phyloP scores from a whole-genome alignment of 2,329 filamentous ascomycete genomes.

The Diaporthe sp. region DNA sequence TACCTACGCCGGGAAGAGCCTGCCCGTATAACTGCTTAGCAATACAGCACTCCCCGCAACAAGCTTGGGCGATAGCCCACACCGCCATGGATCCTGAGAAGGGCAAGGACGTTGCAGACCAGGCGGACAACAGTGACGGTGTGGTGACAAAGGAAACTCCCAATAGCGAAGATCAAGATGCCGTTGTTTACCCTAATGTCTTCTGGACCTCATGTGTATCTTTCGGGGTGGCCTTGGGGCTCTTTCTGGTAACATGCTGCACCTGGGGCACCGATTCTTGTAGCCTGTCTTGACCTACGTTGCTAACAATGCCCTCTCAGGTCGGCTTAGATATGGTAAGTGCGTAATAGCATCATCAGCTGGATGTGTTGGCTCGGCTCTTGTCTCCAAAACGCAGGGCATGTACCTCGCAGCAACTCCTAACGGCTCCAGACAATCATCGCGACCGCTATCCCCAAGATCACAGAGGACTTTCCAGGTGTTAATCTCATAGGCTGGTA shows the following conservation, averaged over 20 bases:
- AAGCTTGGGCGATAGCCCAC: not conserved
- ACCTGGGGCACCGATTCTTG: too few relatives aligned
- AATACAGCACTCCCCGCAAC: not conserved
- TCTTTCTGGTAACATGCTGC: not conserved
- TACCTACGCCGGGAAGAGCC: not conserved
- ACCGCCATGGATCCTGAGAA: not conserved
- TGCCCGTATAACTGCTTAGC: not conserved
- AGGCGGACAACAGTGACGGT: not conserved
- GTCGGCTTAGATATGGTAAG: constrained; percentile 16
- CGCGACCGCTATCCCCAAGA: constrained; percentile 17
- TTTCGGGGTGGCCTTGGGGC: not conserved
- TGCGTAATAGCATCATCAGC: fast-evolving
- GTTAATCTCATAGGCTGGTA: constrained; percentile 15
- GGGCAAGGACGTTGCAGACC: not conserved
- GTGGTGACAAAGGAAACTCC: not conserved
- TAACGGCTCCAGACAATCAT: constrained; percentile 7
- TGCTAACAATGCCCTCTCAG: not conserved
- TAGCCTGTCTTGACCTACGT: not conserved
- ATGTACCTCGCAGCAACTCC: not conserved
- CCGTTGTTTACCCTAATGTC: not conserved
- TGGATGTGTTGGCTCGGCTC: too few relatives aligned
- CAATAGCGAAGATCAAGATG: not conserved
- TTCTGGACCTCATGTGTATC: constrained; percentile 19
- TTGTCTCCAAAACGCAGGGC: fast-evolving
- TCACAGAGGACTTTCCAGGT: constrained; percentile 6